Conservation (phyloP, 1,139 yeast genomes). For the Casaregolazyma suthepensis region DNA sequence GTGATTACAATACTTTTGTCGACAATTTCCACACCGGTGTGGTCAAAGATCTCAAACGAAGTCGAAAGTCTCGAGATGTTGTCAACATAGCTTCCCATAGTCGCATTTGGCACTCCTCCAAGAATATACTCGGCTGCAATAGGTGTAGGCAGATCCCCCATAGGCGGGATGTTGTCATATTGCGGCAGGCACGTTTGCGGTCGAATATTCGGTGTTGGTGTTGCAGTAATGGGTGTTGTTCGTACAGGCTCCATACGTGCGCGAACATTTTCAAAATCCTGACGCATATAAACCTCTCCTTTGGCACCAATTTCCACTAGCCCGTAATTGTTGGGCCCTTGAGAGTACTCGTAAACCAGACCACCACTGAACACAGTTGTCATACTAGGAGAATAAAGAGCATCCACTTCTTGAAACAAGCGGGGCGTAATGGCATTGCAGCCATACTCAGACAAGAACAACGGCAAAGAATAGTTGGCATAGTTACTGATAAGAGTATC, state of each 20-base stretch:
- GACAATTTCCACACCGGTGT: constrained; percentile 41
- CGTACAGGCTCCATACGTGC: constrained; percentile 14
- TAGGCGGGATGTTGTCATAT: constrained; percentile 28
- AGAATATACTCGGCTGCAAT: constrained; percentile 24
- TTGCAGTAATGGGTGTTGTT: constrained; percentile 14
- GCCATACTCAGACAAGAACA: constrained; percentile 89
- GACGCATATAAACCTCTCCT: constrained; percentile 43
- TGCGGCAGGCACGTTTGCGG: constrained; percentile 23
- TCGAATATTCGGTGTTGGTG: constrained; percentile 15
- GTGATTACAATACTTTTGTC: constrained; percentile 36
- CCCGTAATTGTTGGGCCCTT: constrained; percentile 86
- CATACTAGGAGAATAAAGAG: constrained; percentile 41
- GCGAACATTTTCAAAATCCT: constrained; percentile 31
- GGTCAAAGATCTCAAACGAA: constrained; percentile 44
- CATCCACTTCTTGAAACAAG: constrained; percentile 65
- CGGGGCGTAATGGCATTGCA: constrained; percentile 84
- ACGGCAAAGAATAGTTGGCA: constrained; percentile 64
- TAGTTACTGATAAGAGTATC: constrained; percentile 50
- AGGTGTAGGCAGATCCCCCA: constrained; percentile 26
- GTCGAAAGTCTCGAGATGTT: constrained; percentile 35
- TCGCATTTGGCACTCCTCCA: constrained; percentile 28
- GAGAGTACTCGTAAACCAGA: constrained; percentile 82
- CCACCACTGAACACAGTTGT: constrained; percentile 73
- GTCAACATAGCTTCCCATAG: constrained; percentile 39
- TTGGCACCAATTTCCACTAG: constrained; percentile 55